Conservation (phyloP, 345 rosid genomes). For the Erucastrum elatum region DNA sequence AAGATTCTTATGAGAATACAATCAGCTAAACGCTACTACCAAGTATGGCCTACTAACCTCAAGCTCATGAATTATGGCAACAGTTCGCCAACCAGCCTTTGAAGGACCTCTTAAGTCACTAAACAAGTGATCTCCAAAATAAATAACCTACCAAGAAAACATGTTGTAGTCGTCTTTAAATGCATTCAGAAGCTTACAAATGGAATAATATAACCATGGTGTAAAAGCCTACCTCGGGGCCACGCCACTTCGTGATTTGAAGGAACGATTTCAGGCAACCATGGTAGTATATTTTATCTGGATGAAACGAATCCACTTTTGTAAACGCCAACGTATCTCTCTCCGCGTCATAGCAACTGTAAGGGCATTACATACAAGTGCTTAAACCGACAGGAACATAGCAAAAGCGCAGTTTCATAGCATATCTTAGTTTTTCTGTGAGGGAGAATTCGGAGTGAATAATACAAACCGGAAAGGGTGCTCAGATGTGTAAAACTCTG, state of each 20-base stretch:
- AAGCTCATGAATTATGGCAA: conserved; percentile 92
- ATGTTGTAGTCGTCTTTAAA: background rate
- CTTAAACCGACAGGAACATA: background rate
- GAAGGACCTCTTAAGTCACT: conserved; percentile 97
- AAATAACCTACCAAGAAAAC: conserved; percentile 64
- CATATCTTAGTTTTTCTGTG: background rate
- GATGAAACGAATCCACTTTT: conserved; percentile 79
- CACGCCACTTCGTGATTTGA: conserved; percentile 91
- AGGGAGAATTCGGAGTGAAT: background rate
- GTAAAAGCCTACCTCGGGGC: conserved; percentile 75
- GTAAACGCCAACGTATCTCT: conserved; percentile 83
- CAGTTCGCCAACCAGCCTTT: conserved; percentile 98
- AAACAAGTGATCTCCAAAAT: conserved; percentile 97
- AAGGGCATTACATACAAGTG: conserved; percentile 4
- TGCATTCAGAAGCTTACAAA: background rate
- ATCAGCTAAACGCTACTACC: background rate
- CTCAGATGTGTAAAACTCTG: conserved; percentile 87
- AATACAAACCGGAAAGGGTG: conserved; percentile 85
- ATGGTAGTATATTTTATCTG: conserved; percentile 78
- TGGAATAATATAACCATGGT: conserved; percentile 4
- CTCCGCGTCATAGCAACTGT: conserved; percentile 84
- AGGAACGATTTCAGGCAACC: conserved; percentile 90
- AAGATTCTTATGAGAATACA: background rate
- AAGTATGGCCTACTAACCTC: conserved; percentile 54
- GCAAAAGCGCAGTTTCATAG: background rate